Evolutionary conservation across 768 basidiomycete genomes (phyloP), one percentile per base, ranked within the genome.

Genomic region (Pholiota microspora): DNA sequence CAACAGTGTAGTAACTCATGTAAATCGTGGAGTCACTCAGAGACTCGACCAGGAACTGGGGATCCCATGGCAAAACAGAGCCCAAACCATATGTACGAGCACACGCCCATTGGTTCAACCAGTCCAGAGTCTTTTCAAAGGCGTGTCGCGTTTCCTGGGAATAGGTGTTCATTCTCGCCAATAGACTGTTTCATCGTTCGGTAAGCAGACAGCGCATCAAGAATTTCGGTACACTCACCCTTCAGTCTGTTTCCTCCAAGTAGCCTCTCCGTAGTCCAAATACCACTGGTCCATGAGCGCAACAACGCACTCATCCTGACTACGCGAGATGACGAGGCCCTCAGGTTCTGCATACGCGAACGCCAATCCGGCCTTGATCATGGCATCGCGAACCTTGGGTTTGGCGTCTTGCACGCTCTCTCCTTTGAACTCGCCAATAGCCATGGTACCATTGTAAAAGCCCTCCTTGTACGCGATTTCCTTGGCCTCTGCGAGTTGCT

Each of bases 241-340:
- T 90, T 94, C 89, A 4, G 92, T 84, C 64, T 91, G 81, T 13
- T 79, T 82, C 69, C 87, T 90, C 97, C 97, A 99, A n/a, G 69
- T 67, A 0, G 83, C 70, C 75, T 98, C 94, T 62, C 96, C 97
- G 63, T 98, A 99, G 71, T 98, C 94, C 70, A 98, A 73, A 71
- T 98, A 99, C 95, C 96, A 99, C 71, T 99, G 97, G 68, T 99
- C 97, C 84, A 94, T 95, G 60, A 99, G 74, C 2, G 96, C 95
- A 54, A 99, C 94, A 16, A 98, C 91, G 74, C 97, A 99, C 72
- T 98, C 96, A 65, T 99, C 97, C n/a, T 82, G 85, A 69, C 89
- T 93, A 40, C 96, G 80, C 42, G 88, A 92, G 64, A 94, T 83
- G 64, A 98, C 88, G 60, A 92, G 68, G 53, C 89, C 89, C 70